Base-by-base conservation (phyloP, 495 filamentous ascomycete species). In the Hapsidospora chrysogenum region DNA sequence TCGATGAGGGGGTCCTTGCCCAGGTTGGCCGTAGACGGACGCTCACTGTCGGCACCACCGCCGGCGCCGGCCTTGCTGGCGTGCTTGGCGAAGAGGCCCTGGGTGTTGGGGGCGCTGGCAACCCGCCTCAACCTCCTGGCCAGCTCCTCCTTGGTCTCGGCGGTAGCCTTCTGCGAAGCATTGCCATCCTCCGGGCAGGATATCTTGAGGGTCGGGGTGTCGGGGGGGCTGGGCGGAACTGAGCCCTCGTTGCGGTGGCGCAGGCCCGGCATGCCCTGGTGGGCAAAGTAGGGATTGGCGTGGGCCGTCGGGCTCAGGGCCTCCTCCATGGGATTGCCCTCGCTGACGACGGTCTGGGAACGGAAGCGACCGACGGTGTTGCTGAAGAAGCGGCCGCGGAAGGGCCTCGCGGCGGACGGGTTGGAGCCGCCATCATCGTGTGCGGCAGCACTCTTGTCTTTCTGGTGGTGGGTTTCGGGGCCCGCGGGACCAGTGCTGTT, bases 211-310 rank as follows among this genome's bases (percentile, higher is more conserved):
- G 59, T 67, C 29, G 89, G 89, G 3, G 85, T 89, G 57, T 92
- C 86, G 17, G 89, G 85, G n/a, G 89, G 92, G 25, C 86, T 93
- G 1, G 85, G 85, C 16, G 89, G 89, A n/a, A 89, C 80, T 44
- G 82, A 92, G 48, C 78, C 81, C 27, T 93, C 83, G 53, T 95
- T 92, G 57, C 86, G 85, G 60, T 97, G 89, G 43, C 89, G 74
- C 43, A 96, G 60, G 35, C 81, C 76, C 14, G 89, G 89, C 40
- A 85, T 87, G 36, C 89, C 89, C 53, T 97, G 89, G 53, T 96
- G 92, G 32, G 76, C 80, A 54, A 97, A 97, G 50, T 97, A 97
- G 3, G 89, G 89, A 50, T 97, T 97, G 19, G 86, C 92, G 42
- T 85, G 76, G 11, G 87, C 92, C 13, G 85, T 95, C 16, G 92